These are phyloP conservation scores for Scutellaria baicalensis DNA, from an alignment of 257 asterid species.

Conservation along the genomic window DNA sequence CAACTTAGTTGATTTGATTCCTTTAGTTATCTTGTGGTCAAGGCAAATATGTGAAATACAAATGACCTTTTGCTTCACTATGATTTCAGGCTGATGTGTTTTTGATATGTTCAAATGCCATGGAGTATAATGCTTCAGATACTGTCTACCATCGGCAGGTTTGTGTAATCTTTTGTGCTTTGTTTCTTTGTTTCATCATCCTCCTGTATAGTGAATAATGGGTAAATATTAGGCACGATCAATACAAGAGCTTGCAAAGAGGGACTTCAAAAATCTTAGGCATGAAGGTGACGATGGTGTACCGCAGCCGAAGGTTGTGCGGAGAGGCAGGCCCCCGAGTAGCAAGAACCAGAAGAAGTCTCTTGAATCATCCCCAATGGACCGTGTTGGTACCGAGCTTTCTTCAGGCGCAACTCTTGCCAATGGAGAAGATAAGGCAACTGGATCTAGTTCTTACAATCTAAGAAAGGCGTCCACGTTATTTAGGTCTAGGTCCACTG, in stretches of 20 bases:
- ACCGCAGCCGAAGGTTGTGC: constrained; percentile 80
- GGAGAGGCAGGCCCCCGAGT: constrained; percentile 90
- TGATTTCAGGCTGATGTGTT: constrained; percentile 73
- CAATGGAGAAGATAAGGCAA: constrained; percentile 58
- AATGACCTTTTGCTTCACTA: neutral
- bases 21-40: neutral
- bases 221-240: constrained; percentile 58
- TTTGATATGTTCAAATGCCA: constrained; percentile 91
- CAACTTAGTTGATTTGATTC: neutral
- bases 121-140: constrained; percentile 84
- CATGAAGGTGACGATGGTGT: constrained; percentile 84
- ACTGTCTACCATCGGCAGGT: constrained; percentile 94
- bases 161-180: constrained; percentile 6
- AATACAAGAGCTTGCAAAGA: constrained; percentile 74
- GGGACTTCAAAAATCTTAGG: constrained; percentile 80
- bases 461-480: constrained; percentile 57
- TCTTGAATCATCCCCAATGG: constrained; percentile 47
- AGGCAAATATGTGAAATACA: neutral
- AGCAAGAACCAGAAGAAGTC: constrained; percentile 65
- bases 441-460: constrained; percentile 72
- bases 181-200: neutral
- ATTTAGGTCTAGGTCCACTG: constrained; percentile 40
- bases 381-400: constrained; percentile 48
- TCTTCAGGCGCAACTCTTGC: constrained; percentile 73
- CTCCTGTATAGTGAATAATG: constrained; percentile 20